Evolutionary conservation across 805 yeast species (phyloP).

Genomic region (Lipomyces starkeyi): DNA sequence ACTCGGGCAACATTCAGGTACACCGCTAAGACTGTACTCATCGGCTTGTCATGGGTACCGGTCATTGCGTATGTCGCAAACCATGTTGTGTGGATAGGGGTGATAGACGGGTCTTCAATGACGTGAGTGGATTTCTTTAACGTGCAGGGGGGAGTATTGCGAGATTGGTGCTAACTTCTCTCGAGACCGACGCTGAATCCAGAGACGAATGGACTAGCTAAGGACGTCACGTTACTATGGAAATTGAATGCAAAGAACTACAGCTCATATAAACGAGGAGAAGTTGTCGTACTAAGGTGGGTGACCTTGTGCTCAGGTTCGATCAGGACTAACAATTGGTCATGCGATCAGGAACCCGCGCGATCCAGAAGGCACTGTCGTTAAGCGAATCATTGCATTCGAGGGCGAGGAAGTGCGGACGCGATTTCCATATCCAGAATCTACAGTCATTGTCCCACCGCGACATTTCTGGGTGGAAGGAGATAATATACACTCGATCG

Average conservation of each 20-base stretch:
- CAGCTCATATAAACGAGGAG: slow-evolving; percentile 26
- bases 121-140: slow-evolving; percentile 36
- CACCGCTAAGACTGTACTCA: slow-evolving; percentile 39
- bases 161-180: not conserved
- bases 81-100: slow-evolving; percentile 73
- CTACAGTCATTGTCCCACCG: slow-evolving; percentile 66
- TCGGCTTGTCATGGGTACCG: slow-evolving; percentile 75
- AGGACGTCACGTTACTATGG: slow-evolving; percentile 31
- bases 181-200: slow-evolving; percentile 36
- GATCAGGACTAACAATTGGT: not conserved
- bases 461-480: slow-evolving; percentile 96
- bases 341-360: slow-evolving; percentile 53
- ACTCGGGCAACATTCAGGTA: slow-evolving; percentile 5
- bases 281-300: slow-evolving; percentile 29
- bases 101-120: slow-evolving; percentile 84
- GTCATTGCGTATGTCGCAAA: slow-evolving; percentile 72
- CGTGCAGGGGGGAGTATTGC: no score
- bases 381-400: slow-evolving; percentile 78
- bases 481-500: slow-evolving; percentile 78
- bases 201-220: slow-evolving; percentile 29
- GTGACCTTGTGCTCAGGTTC: no score
- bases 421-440: slow-evolving; percentile 69
- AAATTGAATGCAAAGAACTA: slow-evolving; percentile 19
- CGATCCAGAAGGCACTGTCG: slow-evolving; percentile 75
- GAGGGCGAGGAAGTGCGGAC: slow-evolving; percentile 74